Percentiles rank a stretch among this genome's conserved stretches.
phyloP scores from a whole-genome alignment of 2,329 filamentous ascomycete species.

The Rhytidhysteron rufulum region DNA sequence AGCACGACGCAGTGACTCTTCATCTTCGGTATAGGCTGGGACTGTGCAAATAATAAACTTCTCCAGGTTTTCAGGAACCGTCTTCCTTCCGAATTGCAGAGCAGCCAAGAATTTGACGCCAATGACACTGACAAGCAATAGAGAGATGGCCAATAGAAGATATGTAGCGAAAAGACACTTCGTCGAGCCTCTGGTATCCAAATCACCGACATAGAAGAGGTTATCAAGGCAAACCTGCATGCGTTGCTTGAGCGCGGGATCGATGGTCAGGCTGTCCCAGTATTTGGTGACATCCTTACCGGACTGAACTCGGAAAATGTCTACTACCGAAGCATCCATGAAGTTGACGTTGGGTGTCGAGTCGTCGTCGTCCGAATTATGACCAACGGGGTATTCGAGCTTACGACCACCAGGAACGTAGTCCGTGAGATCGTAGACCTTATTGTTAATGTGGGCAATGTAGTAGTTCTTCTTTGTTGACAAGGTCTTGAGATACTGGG shows the following conservation, averaged over 20 bases:
- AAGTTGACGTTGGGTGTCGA: slow-evolving; percentile 60
- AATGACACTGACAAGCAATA: slow-evolving; percentile 76
- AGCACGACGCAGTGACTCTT: slow-evolving; percentile 92
- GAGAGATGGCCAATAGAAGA: slow-evolving; percentile 79
- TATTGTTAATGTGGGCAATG: slow-evolving; percentile 73
- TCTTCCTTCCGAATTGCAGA: slow-evolving; percentile 88
- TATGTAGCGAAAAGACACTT: slow-evolving; percentile 87
- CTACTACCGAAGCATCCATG: slow-evolving; percentile 70
- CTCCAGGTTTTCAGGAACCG: slow-evolving; percentile 89
- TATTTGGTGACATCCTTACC: slow-evolving; percentile 79
- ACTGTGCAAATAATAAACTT: slow-evolving; percentile 99
- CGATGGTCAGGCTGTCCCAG: slow-evolving; percentile 69
- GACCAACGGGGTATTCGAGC: slow-evolving; percentile 55
- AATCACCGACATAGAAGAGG: slow-evolving; percentile 86
- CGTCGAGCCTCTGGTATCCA: slow-evolving; percentile 84
- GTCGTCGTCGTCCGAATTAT: slow-evolving; percentile 39
- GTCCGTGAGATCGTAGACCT: slow-evolving; percentile 84
- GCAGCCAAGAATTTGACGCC: slow-evolving; percentile 96
- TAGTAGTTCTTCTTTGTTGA: slow-evolving; percentile 60
- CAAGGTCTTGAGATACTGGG: slow-evolving; percentile 70
- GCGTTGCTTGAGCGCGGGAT: slow-evolving; percentile 52
- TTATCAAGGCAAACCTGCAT: slow-evolving; percentile 89
- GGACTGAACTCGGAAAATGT: slow-evolving; percentile 71
- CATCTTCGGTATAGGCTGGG: slow-evolving; percentile 96
- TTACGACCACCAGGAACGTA: slow-evolving; percentile 75